Evolutionary conservation across 352 stramenopile genomes (phyloP).

Genomic region (Globisporangium middletonii): DNA sequence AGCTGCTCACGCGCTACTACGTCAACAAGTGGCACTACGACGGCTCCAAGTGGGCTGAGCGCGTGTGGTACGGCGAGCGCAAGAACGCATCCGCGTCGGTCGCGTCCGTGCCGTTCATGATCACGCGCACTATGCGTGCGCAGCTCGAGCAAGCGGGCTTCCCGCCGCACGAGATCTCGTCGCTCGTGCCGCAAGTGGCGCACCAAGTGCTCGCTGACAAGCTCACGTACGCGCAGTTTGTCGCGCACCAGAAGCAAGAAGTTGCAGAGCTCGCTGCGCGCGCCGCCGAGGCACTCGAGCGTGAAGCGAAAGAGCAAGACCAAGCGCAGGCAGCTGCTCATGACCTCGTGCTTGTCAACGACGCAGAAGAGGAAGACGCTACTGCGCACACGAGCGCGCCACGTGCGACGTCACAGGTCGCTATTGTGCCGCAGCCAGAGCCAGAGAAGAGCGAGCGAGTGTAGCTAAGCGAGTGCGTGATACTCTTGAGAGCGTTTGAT

Average conservation of each 20-base stretch:
- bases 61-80: constrained; percentile 62
- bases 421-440: constrained; percentile 4
- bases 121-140: constrained; percentile 65
- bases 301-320: background rate
- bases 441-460: constrained; percentile 2
- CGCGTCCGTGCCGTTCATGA: constrained; percentile 81
- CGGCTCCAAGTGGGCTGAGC: constrained; percentile 63
- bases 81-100: constrained; percentile 32
- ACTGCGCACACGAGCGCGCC: background rate
- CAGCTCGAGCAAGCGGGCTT: constrained; percentile 56
- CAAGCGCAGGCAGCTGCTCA: constrained; percentile 7
- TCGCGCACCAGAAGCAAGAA: constrained; percentile 28
- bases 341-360: background rate
- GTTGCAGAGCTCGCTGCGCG: constrained; percentile 10
- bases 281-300: constrained; percentile 10
- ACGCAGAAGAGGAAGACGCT: constrained; percentile 15
- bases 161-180: constrained; percentile 50
- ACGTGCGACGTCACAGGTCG: background rate
- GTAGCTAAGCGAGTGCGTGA: no score
- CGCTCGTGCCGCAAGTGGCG: constrained; percentile 44
- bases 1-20: constrained; percentile 70
- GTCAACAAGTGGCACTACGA: constrained; percentile 84
- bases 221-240: constrained; percentile 46
- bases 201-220: constrained; percentile 60
- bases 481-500: no score